Conservation (phyloP, 352 stramenopile genomes). For the Phytophthora podocarpi region DNA sequence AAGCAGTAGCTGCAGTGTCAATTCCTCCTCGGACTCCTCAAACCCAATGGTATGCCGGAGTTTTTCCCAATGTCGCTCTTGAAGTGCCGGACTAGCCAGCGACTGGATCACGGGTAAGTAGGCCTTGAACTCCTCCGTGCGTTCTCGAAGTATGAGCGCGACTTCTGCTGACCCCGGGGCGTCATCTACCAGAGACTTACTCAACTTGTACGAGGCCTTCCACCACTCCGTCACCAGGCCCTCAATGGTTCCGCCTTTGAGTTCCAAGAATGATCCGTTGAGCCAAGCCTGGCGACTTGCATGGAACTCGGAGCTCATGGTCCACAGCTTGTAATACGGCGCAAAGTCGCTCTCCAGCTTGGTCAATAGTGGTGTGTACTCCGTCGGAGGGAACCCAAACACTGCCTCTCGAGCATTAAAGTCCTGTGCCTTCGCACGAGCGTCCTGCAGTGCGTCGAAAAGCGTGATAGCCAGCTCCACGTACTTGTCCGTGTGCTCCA, state of each 20-base stretch:
- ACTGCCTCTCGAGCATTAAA: slow-evolving; percentile 94
- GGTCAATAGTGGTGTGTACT: slow-evolving; percentile 84
- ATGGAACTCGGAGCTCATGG: slow-evolving; percentile 94
- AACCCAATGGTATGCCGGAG: slow-evolving; percentile 91
- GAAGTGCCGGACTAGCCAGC: slow-evolving; percentile 90
- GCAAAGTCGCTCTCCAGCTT: slow-evolving; percentile 89
- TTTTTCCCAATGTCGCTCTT: slow-evolving; percentile 92
- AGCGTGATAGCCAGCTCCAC: slow-evolving; percentile 86
- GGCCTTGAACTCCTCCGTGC: slow-evolving; percentile 92
- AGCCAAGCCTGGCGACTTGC: slow-evolving; percentile 92
- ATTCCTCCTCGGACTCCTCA: slow-evolving; percentile 83
- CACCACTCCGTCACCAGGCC: slow-evolving; percentile 92
- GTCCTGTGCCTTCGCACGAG: slow-evolving; percentile 89
- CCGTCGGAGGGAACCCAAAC: slow-evolving; percentile 93
- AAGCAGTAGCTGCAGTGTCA: slow-evolving; percentile 82
- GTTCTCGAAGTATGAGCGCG: slow-evolving; percentile 85
- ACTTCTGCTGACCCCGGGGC: slow-evolving; percentile 89
- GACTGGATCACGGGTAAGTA: slow-evolving; percentile 94
- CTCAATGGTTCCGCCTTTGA: slow-evolving; percentile 91
- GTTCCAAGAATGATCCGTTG: slow-evolving; percentile 91
- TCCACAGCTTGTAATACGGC: slow-evolving; percentile 95
- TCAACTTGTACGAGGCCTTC: slow-evolving; percentile 93
- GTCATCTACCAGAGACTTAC: slow-evolving; percentile 89
- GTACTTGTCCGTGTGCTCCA: slow-evolving; percentile 90
- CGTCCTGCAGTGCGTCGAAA: slow-evolving; percentile 91